phyloP scores from a whole-genome alignment of 768 basidiomycete genomes.

The Calocybe indica region DNA sequence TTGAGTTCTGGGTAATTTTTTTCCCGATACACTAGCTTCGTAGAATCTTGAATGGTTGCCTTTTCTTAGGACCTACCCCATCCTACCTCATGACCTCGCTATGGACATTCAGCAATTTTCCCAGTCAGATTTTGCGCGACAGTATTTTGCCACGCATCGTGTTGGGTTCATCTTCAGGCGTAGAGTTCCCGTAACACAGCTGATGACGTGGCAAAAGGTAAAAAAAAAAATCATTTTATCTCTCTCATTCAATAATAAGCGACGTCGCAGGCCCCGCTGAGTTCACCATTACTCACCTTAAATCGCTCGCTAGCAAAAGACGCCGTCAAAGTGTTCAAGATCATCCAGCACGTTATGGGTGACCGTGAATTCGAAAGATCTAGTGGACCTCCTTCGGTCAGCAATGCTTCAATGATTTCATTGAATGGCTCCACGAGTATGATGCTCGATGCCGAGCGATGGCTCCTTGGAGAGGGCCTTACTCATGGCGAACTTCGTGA shows the following conservation, averaged over 20 bases:
- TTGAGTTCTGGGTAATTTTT: constrained; percentile 57
- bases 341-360: constrained; percentile 91
- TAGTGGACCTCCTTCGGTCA: constrained; percentile 35
- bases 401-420: constrained; percentile 43
- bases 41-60: background rate
- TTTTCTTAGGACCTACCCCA: constrained; percentile 57
- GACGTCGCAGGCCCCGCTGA: constrained; percentile 46
- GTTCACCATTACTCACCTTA: constrained; percentile 68
- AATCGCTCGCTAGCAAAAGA: constrained; percentile 65
- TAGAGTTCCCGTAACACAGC: constrained; percentile 73
- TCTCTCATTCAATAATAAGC: constrained; percentile 1
- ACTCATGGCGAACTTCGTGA: constrained; percentile 81
- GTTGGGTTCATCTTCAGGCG: constrained; percentile 84
- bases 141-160: constrained; percentile 88
- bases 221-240: constrained; percentile 4
- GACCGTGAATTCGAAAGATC: constrained; percentile 72
- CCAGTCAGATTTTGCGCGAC: constrained; percentile 77
- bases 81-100: constrained; percentile 74
- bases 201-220: constrained; percentile 92
- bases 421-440: constrained; percentile 28
- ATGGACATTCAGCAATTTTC: constrained; percentile 86
- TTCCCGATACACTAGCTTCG: constrained; percentile 5
- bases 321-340: constrained; percentile 81
- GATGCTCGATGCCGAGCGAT: constrained; percentile 79
- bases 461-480: constrained; percentile 78